Evolutionary conservation across 257 asterid genomes (phyloP).

Genomic region (Capsicum baccatum): DNA sequence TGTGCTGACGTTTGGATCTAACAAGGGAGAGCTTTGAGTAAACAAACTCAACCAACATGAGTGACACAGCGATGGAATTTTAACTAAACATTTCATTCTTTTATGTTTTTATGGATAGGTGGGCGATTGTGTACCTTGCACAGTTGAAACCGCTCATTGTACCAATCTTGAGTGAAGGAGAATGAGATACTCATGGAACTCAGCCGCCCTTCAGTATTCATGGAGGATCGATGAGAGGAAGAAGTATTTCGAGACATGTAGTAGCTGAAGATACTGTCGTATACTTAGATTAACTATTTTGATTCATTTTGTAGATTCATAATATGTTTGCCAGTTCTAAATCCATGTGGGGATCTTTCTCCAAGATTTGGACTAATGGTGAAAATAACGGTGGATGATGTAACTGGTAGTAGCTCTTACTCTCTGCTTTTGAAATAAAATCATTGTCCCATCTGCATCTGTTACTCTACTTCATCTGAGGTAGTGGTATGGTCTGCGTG

Average conservation of each 20-base stretch:
- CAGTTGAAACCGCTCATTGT: constrained; percentile 24
- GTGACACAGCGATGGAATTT: not conserved
- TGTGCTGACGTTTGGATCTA: not conserved
- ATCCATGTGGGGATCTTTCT: not conserved
- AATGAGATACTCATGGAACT: not conserved
- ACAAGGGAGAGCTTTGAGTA: not conserved
- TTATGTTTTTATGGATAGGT: constrained; percentile 13
- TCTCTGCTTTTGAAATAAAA: not conserved
- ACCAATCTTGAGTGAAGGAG: constrained; percentile 24
- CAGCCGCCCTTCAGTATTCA: not conserved
- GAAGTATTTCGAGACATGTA: constrained; percentile 16
- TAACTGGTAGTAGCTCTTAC: not conserved
- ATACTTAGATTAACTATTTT: not conserved
- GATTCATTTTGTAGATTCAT: not conserved
- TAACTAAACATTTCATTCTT: not conserved
- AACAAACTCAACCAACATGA: not conserved
- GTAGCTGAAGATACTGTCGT: not conserved
- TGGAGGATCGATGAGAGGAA: not conserved
- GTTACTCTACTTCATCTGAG: too few relatives aligned
- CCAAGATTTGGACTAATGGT: not conserved
- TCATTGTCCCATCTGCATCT: not conserved
- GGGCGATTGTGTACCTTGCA: constrained; percentile 28
- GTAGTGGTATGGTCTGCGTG: too few relatives aligned
- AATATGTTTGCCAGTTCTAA: not conserved
- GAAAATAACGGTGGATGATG: not conserved